Conservation (phyloP, 768 basidiomycete genomes). For the Boletus insuetus region DNA sequence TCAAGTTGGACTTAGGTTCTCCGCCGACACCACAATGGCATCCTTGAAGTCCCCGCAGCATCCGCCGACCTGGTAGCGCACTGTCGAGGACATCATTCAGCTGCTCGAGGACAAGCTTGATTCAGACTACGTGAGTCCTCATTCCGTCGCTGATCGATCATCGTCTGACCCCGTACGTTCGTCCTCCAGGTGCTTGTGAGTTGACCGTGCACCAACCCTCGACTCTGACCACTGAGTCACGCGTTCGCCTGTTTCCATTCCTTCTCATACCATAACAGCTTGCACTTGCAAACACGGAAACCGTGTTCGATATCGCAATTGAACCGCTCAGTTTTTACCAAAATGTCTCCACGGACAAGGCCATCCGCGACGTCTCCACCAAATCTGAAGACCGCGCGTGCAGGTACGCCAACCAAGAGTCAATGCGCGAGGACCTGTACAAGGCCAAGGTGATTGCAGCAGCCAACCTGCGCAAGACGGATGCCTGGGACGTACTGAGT, state of each 20-base stretch:
- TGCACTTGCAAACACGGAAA: slow-evolving; percentile 61
- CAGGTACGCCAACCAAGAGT: slow-evolving; percentile 70
- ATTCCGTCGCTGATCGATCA: neutral
- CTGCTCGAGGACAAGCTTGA: slow-evolving; percentile 59
- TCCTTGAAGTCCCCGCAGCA: slow-evolving; percentile 63
- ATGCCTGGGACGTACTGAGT: slow-evolving; percentile 57
- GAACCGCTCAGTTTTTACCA: slow-evolving; percentile 81
- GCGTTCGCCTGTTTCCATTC: neutral
- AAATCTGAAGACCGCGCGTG: slow-evolving; percentile 67
- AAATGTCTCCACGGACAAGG: slow-evolving; percentile 72
- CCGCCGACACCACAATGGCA: slow-evolving; percentile 34
- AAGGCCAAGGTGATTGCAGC: slow-evolving; percentile 67
- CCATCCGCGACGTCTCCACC: slow-evolving; percentile 78
- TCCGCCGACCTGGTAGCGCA: slow-evolving; percentile 66
- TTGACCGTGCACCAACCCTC: slow-evolving; percentile 9
- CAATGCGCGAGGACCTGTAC: slow-evolving; percentile 82
- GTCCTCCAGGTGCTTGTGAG: slow-evolving; percentile 68
- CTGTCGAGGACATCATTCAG: slow-evolving; percentile 54
- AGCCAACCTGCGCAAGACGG: slow-evolving; percentile 62
- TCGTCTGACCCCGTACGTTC: too few relatives aligned
- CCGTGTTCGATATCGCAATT: slow-evolving; percentile 43
- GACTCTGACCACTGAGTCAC: neutral
- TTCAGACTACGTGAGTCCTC: slow-evolving; percentile 59
- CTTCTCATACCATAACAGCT: slow-evolving; percentile 36
- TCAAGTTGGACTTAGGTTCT: neutral